Evolutionary conservation across 1,284 basidiomycete genomes (phyloP).

Genomic region (Puccinia polysora): DNA sequence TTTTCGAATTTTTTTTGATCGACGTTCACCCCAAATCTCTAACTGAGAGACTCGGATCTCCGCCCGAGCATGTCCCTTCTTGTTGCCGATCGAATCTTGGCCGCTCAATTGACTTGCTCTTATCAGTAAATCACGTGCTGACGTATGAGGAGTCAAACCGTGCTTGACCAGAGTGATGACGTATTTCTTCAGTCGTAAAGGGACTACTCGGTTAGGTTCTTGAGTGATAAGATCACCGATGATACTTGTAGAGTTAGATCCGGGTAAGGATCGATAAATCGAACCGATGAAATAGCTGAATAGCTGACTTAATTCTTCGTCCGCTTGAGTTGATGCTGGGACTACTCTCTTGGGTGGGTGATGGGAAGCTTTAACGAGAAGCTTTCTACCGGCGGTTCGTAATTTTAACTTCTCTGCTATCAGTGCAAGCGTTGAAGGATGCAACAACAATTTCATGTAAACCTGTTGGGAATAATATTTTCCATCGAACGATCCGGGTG

Average conservation of each 20-base stretch:
- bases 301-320: conserved; percentile 16
- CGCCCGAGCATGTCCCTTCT: conserved; percentile 7
- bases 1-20: conserved; percentile 21
- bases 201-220: background rate
- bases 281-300: conserved; percentile 27
- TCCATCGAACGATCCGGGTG: background rate
- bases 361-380: background rate
- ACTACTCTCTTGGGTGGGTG: conserved; percentile 14
- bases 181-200: conserved; percentile 2
- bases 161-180: background rate
- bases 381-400: conserved; percentile 12
- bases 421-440: conserved; percentile 32
- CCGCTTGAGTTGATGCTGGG: conserved; percentile 10
- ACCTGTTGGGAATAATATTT: conserved; percentile 21
- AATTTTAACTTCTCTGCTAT: conserved; percentile 21
- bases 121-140: conserved; percentile 10
- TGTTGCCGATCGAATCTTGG: background rate
- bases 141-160: conserved; percentile 29
- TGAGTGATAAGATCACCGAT: background rate
- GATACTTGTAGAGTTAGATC: too few relatives aligned
- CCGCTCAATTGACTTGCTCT: conserved; percentile 26
- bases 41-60: conserved; percentile 35
- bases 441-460: conserved; percentile 23
- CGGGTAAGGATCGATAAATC: background rate
- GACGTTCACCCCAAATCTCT: conserved; percentile 17